phyloP scores from a whole-genome alignment of 2,329 filamentous ascomycete species.

The Balansia obtecta region DNA sequence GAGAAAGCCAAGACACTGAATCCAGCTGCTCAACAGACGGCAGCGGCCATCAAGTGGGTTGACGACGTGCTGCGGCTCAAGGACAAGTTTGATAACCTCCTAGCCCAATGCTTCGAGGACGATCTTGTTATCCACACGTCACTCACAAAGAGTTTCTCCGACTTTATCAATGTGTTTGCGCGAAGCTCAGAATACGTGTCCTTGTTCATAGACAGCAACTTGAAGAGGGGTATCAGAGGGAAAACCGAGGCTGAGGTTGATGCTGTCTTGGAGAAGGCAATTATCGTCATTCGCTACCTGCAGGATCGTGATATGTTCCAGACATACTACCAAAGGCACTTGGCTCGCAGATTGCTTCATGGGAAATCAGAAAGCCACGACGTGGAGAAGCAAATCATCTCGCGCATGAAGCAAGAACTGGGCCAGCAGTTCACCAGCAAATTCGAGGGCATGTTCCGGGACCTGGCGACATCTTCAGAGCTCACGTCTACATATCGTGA shows the following conservation, averaged over 20 bases:
- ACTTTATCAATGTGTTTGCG: conserved; percentile 85
- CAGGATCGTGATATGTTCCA: conserved; percentile 92
- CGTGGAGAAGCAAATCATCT: conserved; percentile 90
- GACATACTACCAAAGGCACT: conserved; percentile 94
- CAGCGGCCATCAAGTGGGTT: conserved; percentile 87
- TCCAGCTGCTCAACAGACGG: conserved; percentile 64
- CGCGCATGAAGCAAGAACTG: conserved; percentile 91
- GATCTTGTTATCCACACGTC: conserved; percentile 72
- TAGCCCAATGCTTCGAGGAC: conserved; percentile 56
- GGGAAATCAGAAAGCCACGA: conserved; percentile 84
- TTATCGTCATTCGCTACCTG: conserved; percentile 75
- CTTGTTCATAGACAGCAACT: conserved; percentile 90
- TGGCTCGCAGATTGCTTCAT: conserved; percentile 76
- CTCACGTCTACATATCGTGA: conserved; percentile 65
- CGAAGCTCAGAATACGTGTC: conserved; percentile 88
- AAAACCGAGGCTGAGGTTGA: conserved; percentile 87
- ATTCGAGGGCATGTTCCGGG: conserved; percentile 95
- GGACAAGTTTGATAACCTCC: conserved; percentile 77
- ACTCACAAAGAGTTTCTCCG: conserved; percentile 74
- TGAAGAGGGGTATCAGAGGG: conserved; percentile 86
- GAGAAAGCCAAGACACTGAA: conserved; percentile 24
- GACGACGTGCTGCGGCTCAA: conserved; percentile 80
- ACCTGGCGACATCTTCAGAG: conserved; percentile 80
- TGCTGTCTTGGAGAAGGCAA: conserved; percentile 73
- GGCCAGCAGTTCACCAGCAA: conserved; percentile 89